Base-by-base conservation (phyloP, 108 stramenopile species). In the Nitzschia sp. region DNA sequence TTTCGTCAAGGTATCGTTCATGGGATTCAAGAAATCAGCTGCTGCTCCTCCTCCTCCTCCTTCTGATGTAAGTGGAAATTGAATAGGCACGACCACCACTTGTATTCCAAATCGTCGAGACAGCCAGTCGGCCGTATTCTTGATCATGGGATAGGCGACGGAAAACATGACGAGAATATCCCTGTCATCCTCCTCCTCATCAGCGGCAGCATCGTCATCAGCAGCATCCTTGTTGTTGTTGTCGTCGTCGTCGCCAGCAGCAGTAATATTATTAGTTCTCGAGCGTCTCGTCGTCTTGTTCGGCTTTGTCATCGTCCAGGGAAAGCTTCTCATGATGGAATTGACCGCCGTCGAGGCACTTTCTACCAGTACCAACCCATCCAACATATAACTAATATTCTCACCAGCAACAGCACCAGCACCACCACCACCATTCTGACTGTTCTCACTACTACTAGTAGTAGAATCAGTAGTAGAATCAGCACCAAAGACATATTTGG, bases 301-400 rank as follows among this genome's bases (percentile, higher is more conserved):
- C n/a, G n/a, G n/a, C n/a, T n/a, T n/a, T n/a, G n/a, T n/a, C n/a
- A n/a, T n/a, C n/a, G n/a, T n/a, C 48, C 48, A 50, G 19, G 48
- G 48, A 50, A 66, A 45, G 50, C 28, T 33, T 29, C 72, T 53
- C 17, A 73, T 36, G 41, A 73, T 66, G 25, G 72, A 31, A 57
- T 73, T 73, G 53, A 73, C 72, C 19, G 72, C 72, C 16, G 72
- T 66, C 50, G 55, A 58, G 2, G 72, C 72, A 45, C 66, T 73
- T 50, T 73, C 72, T 0, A 73, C 55, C 21, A 73, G 16, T 19
- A 73, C 72, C 13, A 73, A 45, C 15, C 48, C 48, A 50, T 50
- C 48, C 4, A 45, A 13, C 5, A 30, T 22, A 13, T 58, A 13
- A n/a, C 27, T 8, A 5, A 54, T 13, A 30, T 28, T 28, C n/a